phyloP scores from a whole-genome alignment of 2,329 filamentous ascomycete genomes.

The Botrytis pseudocinerea region DNA sequence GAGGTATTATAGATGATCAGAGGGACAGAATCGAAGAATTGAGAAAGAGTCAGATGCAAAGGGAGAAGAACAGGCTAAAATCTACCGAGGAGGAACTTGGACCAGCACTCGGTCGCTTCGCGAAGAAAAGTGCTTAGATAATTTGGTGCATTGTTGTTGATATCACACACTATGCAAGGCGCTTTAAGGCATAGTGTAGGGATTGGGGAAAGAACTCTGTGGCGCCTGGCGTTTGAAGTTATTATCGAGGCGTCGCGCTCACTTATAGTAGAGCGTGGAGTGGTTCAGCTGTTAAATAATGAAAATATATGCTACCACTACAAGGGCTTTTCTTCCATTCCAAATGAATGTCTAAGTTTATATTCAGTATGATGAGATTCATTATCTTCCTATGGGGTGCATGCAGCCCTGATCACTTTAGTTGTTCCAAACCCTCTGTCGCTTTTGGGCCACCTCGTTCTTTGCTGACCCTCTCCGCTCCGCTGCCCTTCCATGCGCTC shows the following conservation, averaged over 20 bases:
- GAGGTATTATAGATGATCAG: conserved; percentile 96
- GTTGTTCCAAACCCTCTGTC: conserved; percentile 55
- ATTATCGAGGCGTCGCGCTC: not conserved
- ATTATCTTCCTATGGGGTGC: not conserved
- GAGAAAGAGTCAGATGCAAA: conserved; percentile 66
- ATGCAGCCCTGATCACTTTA: conserved; percentile 37
- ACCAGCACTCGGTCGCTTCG: conserved; percentile 83
- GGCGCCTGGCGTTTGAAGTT: conserved; percentile 20
- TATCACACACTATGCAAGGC: conserved; percentile 9
- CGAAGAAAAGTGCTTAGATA: conserved; percentile 56
- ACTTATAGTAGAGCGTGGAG: not conserved
- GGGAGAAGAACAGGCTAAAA: conserved; percentile 65
- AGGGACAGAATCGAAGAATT: conserved; percentile 82
- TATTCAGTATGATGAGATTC: not conserved
- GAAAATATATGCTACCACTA: conserved; percentile 3
- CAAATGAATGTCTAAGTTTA: not conserved
- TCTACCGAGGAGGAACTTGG: conserved; percentile 75
- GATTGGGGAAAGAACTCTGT: not conserved
- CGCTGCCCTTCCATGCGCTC: conserved; percentile 90
- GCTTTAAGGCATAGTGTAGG: conserved; percentile 12
- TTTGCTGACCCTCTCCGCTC: conserved; percentile 64
- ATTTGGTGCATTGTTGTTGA: conserved; percentile 1
- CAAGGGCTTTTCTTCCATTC: not conserved
- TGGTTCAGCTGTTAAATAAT: not conserved
- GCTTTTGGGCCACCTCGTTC: conserved; percentile 57